Percentiles rank a stretch among this genome's conserved stretches.
Conservation (phyloP, 1,284 basidiomycete genomes). For the Cutaneotrichosporon dermatis region DNA sequence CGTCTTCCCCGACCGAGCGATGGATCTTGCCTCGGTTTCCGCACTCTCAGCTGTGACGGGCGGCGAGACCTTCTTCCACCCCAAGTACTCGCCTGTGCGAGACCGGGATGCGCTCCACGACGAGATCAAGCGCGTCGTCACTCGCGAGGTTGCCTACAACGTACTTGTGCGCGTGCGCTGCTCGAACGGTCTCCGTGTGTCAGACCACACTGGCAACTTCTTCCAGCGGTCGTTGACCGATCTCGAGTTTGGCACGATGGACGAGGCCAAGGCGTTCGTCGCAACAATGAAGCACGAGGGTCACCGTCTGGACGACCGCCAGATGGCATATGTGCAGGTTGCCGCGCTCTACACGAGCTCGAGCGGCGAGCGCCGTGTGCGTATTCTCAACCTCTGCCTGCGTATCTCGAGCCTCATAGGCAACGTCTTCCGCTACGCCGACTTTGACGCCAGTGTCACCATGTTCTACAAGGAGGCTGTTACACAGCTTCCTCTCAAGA, state of each 20-base stretch:
- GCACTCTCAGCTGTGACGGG: slow-evolving; percentile 71
- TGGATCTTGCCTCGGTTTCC: slow-evolving; percentile 85
- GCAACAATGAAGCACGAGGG: slow-evolving; percentile 62
- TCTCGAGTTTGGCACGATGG: slow-evolving; percentile 72
- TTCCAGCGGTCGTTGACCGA: slow-evolving; percentile 70
- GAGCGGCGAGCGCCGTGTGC: slow-evolving; percentile 74
- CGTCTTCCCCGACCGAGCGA: slow-evolving; percentile 73
- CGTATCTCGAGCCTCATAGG: slow-evolving; percentile 77
- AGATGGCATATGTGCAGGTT: slow-evolving; percentile 80
- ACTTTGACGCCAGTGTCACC: slow-evolving; percentile 78
- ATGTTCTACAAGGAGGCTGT: slow-evolving; percentile 75
- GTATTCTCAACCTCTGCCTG: slow-evolving; percentile 78
- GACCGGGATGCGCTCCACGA: slow-evolving; percentile 66
- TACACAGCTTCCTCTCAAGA: slow-evolving; percentile 59
- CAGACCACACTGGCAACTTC: slow-evolving; percentile 75
- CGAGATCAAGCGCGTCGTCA: slow-evolving; percentile 67
- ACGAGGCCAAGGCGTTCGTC: slow-evolving; percentile 74
- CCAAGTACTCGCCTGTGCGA: slow-evolving; percentile 70
- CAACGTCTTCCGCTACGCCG: slow-evolving; percentile 88
- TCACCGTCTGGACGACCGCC: slow-evolving; percentile 63
- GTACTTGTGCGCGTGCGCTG: slow-evolving; percentile 78
- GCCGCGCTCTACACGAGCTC: slow-evolving; percentile 83
- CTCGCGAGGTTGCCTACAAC: slow-evolving; percentile 73
- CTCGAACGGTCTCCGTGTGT: slow-evolving; percentile 74
- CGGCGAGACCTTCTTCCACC: slow-evolving; percentile 91